phyloP scores from a whole-genome alignment of 2,329 filamentous ascomycete species.

The Pyrenophora graminea region DNA sequence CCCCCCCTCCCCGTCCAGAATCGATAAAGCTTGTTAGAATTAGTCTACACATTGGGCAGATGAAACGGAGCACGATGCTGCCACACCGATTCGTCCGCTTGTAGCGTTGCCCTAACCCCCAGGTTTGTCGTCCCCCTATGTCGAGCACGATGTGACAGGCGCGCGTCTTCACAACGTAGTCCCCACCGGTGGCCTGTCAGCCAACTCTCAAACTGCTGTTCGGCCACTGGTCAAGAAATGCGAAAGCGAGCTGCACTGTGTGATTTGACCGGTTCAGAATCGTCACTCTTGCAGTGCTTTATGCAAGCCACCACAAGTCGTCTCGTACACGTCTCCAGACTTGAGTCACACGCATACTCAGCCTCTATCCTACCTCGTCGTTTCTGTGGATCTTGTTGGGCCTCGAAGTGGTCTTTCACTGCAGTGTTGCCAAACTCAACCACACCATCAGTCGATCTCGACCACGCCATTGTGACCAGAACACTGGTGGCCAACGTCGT shows the following conservation, averaged over 20 bases:
- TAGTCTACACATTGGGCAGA: slow-evolving; percentile 22
- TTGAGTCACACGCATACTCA: neutral
- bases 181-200: slow-evolving; percentile 7
- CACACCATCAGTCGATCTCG: slow-evolving; percentile 1
- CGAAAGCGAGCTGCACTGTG: slow-evolving; percentile 6
- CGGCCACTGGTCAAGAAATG: neutral
- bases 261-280: slow-evolving; percentile 1
- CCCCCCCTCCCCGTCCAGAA: slow-evolving; percentile 15
- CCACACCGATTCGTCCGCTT: slow-evolving; percentile 11
- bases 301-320: neutral
- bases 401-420: neutral
- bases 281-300: slow-evolving; percentile 5
- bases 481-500: neutral
- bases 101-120: slow-evolving; percentile 14
- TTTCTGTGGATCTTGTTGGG: neutral
- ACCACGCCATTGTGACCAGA: neutral
- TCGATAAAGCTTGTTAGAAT: slow-evolving; percentile 38
- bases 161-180: neutral
- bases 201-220: slow-evolving; percentile 6
- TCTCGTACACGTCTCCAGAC: neutral
- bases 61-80: slow-evolving; percentile 24
- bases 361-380: neutral
- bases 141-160: slow-evolving; percentile 1
- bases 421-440: neutral
- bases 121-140: neutral